Conservation (phyloP, 805 yeast species). For the Lachancea fermentati region DNA sequence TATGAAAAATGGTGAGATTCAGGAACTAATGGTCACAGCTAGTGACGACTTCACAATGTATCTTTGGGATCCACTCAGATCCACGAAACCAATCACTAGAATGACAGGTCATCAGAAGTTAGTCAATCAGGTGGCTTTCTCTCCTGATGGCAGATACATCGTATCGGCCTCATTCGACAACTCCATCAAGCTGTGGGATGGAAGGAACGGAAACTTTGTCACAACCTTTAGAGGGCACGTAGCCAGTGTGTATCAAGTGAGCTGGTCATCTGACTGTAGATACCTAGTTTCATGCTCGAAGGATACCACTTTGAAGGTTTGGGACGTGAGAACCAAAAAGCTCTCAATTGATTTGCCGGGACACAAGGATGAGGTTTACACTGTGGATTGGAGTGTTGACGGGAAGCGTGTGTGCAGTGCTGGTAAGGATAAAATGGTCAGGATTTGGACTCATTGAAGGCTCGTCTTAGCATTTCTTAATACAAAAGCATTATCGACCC, state of each 20-base stretch:
- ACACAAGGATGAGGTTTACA: slow-evolving; percentile 90
- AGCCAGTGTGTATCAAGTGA: slow-evolving; percentile 94
- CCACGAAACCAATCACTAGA: slow-evolving; percentile 78
- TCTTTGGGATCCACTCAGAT: slow-evolving; percentile 85
- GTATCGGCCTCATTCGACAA: slow-evolving; percentile 95
- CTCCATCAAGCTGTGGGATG: slow-evolving; percentile 95
- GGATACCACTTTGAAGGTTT: slow-evolving; percentile 91
- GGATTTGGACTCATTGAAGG: slow-evolving; percentile 82
- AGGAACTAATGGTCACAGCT: slow-evolving; percentile 91
- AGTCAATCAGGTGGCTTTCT: slow-evolving; percentile 91
- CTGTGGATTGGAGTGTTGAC: slow-evolving; percentile 97
- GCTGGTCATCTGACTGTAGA: slow-evolving; percentile 96
- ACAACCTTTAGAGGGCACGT: slow-evolving; percentile 95
- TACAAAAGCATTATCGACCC: not conserved
- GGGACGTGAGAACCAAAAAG: slow-evolving; percentile 89
- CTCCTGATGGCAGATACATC: slow-evolving; percentile 89
- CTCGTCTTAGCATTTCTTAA: not conserved
- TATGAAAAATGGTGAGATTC: slow-evolving; percentile 48
- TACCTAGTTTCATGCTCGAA: slow-evolving; percentile 88
- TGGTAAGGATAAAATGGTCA: slow-evolving; percentile 90
- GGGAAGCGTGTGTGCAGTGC: slow-evolving; percentile 95
- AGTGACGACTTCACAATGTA: slow-evolving; percentile 98
- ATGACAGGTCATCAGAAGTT: slow-evolving; percentile 98
- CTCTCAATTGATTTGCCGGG: slow-evolving; percentile 90
- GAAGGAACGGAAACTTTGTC: slow-evolving; percentile 81